A percentile compares a stretch with the other conserved stretches of the same genome.
Evolutionary conservation across 176 grass and related monocot species (phyloP).

Genomic region (Rhynchospora pubera): DNA sequence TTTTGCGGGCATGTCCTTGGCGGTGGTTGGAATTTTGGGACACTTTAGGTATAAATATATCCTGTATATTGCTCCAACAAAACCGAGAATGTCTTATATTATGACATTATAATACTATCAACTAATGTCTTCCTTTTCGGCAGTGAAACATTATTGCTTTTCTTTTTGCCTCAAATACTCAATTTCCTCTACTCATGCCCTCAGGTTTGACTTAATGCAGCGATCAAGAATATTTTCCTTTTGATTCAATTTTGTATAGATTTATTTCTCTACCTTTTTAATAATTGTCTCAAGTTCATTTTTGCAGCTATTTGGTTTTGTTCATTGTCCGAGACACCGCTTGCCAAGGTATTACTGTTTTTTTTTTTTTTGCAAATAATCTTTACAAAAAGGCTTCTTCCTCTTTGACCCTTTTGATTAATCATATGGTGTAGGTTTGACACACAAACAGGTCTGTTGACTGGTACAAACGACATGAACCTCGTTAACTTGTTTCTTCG

Average conservation of each 20-base stretch:
- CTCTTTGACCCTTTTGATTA: neutral
- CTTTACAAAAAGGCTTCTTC: neutral
- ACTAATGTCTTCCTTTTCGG: conserved; percentile 33
- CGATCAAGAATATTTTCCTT: neutral
- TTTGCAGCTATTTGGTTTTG: conserved; percentile 78
- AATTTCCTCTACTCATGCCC: conserved; percentile 95
- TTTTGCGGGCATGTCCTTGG: conserved; percentile 97
- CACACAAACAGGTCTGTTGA: conserved; percentile 63
- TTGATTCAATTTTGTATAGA: neutral
- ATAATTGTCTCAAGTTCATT: conserved; percentile 10
- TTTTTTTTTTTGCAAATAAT: neutral
- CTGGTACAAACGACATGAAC: conserved; percentile 76
- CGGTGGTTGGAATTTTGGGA: conserved; percentile 88
- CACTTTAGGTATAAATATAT: conserved; percentile 79
- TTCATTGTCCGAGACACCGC: conserved; percentile 93
- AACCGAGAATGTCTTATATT: conserved; percentile 6
- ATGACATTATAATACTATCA: conserved; percentile 3
- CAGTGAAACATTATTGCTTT: conserved; percentile 94
- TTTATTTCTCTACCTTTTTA: conserved; percentile 9
- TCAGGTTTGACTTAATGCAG: conserved; percentile 49
- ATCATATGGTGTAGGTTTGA: conserved; percentile 55
- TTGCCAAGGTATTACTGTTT: conserved; percentile 58
- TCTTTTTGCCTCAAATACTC: conserved; percentile 97
- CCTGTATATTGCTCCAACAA: conserved; percentile 9
- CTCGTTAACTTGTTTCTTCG: conserved; percentile 95